Evolutionary conservation across 768 basidiomycete species (phyloP), one percentile per base, ranked within the genome.

Genomic region (Baorangia bicolor): DNA sequence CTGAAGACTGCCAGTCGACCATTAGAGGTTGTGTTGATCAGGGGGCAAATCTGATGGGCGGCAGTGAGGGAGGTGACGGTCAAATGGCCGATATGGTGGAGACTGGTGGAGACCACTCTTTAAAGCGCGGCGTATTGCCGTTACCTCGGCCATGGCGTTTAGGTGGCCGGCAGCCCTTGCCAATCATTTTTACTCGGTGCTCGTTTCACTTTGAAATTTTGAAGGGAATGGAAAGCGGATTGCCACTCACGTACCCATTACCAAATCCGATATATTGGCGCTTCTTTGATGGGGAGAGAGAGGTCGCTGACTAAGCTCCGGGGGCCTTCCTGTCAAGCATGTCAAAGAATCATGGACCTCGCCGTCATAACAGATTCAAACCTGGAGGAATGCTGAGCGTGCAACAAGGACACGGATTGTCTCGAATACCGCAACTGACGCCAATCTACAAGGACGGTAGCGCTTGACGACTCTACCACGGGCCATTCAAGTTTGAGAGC

Each of bases 1-100:
- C 68, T 30, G 64, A 62, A 12, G 84, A 82, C 53, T 73, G 72
- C 85, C 85, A 86, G 64, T 85, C 73, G 57, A 81, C 80, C 85
- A 86, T 86, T 38, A 18, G 30, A 31, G 30, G 30, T 11, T 30
- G 23, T 31, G 52, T 21, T 47, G 45, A 52, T 51, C 55, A 54
- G 40, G 44, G 63, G 27, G 35, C 4, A 20, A n/a, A 45, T 45
- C 47, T 39, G 44, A 51, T 18, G 44, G 53, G 47, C 27, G 27
- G 40, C 21, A 33, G 39, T 4, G 50, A 40, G 34, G 51, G 23
- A 38, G 53, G 16, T 9, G 21, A 45, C 4, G 43, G 37, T 31
- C 43, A 42, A 48, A 51, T n/a, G 30, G 42, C 41, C 27, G 41
- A 35, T 49, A 34, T n/a, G 51, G 38, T 10, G 49, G 34, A 35